Conservation (phyloP, 768 basidiomycete genomes). For the Leucocoprinus sp. region DNA sequence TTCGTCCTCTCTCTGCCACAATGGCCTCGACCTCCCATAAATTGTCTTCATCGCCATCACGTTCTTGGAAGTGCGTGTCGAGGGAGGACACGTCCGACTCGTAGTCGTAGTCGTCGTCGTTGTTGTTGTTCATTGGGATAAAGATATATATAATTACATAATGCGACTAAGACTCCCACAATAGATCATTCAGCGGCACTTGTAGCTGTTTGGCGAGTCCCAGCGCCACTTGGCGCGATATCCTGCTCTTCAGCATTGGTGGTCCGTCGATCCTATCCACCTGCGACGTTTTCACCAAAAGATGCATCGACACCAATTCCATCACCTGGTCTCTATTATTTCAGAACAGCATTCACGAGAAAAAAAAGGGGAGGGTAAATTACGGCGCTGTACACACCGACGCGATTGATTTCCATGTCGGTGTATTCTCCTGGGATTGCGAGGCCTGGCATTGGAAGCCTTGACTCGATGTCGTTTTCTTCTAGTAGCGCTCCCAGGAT, state of each 20-base stretch:
- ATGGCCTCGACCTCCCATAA: conserved; percentile 63
- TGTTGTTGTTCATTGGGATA: conserved; percentile 29
- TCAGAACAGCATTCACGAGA: conserved; percentile 1
- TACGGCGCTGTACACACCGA: conserved; percentile 53
- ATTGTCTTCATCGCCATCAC: conserved; percentile 46
- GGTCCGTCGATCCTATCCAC: conserved; percentile 60
- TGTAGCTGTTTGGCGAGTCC: conserved; percentile 51
- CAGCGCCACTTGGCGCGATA: conserved; percentile 51
- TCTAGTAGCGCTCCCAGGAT: conserved; percentile 73
- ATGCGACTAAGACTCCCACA: conserved; percentile 64
- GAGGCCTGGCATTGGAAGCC: conserved; percentile 38
- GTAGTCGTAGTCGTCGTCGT: conserved; percentile 5
- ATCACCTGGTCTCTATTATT: conserved; percentile 37
- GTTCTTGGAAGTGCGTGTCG: conserved; percentile 42
- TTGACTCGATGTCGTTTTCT: conserved; percentile 54
- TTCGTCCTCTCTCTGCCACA: conserved; percentile 39
- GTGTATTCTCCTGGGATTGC: conserved; percentile 61
- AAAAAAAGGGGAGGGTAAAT: conserved; percentile 19
- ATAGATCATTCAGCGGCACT: conserved; percentile 51
- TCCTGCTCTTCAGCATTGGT: conserved; percentile 64
- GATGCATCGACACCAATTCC: conserved; percentile 55
- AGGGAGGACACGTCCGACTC: conserved; percentile 6
- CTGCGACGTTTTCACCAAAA: conserved; percentile 57
- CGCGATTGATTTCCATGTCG: conserved; percentile 61
- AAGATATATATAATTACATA: too few species aligned